Evolutionary conservation across 164 flowering plant genomes (phyloP).

Genomic region (Macadamia tetraphylla): DNA sequence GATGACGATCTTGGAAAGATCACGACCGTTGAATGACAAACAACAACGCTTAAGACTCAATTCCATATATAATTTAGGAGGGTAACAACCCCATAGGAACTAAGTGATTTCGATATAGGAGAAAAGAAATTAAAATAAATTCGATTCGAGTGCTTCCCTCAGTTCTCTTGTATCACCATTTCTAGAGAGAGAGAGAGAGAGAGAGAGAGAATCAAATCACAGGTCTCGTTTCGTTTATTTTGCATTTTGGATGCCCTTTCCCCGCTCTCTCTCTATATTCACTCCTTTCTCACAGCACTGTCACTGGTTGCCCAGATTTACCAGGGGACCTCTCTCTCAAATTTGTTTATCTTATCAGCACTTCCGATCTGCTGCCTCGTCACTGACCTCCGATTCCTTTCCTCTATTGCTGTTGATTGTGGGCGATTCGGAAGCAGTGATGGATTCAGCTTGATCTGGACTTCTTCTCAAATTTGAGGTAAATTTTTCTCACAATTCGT

Average conservation of each 20-base stretch:
- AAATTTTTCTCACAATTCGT: neutral
- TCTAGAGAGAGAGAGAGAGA: neutral
- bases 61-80: too few species aligned
- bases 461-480: conserved; percentile 17
- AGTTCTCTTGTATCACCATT: too few species aligned
- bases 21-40: too few species aligned
- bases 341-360: neutral
- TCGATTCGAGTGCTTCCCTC: too few species aligned
- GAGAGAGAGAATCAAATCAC: neutral
- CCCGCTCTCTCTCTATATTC: neutral
- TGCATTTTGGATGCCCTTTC: too few species aligned
- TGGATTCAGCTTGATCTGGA: conserved; percentile 12
- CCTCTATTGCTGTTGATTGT: neutral
- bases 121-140: too few species aligned
- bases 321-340: neutral
- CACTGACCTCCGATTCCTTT: neutral
- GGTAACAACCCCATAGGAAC: too few species aligned
- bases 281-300: neutral
- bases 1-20: too few species aligned
- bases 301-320: conserved; percentile 10
- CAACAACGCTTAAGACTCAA: too few species aligned
- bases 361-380: conserved; percentile 1
- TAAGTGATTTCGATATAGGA: too few species aligned
- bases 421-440: neutral
- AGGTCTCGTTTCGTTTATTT: neutral